Evolutionary conservation across 495 filamentous ascomycete species (phyloP), one percentile per base, ranked within the genome.

Genomic region (Choiromyces venosus): DNA sequence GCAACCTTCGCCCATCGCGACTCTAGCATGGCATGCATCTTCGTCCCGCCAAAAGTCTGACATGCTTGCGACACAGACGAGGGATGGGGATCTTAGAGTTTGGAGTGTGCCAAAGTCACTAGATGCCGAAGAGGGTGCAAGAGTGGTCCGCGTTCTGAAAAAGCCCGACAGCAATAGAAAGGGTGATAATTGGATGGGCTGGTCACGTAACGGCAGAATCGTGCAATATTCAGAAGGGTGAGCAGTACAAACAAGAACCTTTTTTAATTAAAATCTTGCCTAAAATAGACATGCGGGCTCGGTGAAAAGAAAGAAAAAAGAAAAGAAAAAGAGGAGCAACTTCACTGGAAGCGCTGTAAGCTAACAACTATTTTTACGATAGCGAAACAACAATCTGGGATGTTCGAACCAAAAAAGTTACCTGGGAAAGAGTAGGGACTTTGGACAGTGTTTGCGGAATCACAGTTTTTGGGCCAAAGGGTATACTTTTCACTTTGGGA

Each of bases 151-250:
- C 67, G 89, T 96, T 6, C 83, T 99, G 67, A 96, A 93, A 83
- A 86, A 90, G 78, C 88, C 88, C 7, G 93, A 97, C 75, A 87
- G 88, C 74, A 91, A 86, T 69, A 84, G 88, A 39, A 83, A 89
- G 18, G 93, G 93, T 14, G 92, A 91, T 29, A 96, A 97, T 82
- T 99, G 94, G 94, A 92, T 97, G 86, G 91, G 88, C 36, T 99
- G 95, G 95, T 98, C 96, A 4, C 98, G 96, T 84, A 97, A 96
- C 84, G 95, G 95, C 37, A 90, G 92, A 76, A 93, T 99, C 74
- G 87, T 99, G 68, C 95, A 99, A 83, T 94, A 89, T 83, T 88
- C 93, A 10, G 93, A 97, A 83, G 89, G 92, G 94, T 97, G 84
- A 85, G 93, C 87, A 74, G n/a, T 44, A 56, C 73, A 71, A 65